Evolutionary conservation across 2,329 filamentous ascomycete genomes (phyloP), one percentile per base, ranked within the genome.

Genomic region (Alternaria sp.): DNA sequence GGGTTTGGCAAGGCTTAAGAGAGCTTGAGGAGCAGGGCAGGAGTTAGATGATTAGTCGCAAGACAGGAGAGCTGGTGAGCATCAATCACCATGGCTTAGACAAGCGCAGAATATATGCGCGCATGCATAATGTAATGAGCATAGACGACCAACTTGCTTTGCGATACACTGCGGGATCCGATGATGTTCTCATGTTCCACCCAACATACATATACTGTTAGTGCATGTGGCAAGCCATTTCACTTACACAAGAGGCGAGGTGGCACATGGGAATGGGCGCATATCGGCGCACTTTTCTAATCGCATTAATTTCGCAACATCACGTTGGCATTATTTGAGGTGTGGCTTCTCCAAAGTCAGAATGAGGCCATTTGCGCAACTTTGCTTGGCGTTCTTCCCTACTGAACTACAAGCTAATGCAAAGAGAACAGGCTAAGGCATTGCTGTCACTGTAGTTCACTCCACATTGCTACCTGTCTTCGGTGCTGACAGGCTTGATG

Each of bases 291-390:
- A 57, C 45, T 21, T n/a, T 23, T 17, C 8, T 12, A 15, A 15
- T 40, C 19, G 30, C 49, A 23, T n/a, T 36, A 11, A n/a, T 3
- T 15, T 3, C 49, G 21, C 19, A 40, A 6, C 23, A 40, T 12
- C 13, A 6, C 2, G 8, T 19, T n/a, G 19, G 49, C 19, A 32
- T 36, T 36, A 17, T 0, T 52, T 13, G 6, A n/a, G 13, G 19
- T 25, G 19, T 40, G 49, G 4, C 49, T 25, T 40, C 28, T 23
- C 30, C 15, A 36, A 6, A 3, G 21, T 40, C 19, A 2, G 21
- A 8, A 56, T 57, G 58, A 61, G 58, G 52, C 23, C 30, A 57
- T 61, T 61, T 50, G 58, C 52, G 58, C 52, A 55, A 44, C 52
- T 59, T 57, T 50, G 45, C 30, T 49, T 56, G 23, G 51, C 58